A percentile compares a stretch with the other conserved stretches of the same genome.
These are phyloP conservation scores for Colletotrichum aenigma DNA, from an alignment of 2,329 filamentous ascomycete species.

Conservation along the genomic window DNA sequence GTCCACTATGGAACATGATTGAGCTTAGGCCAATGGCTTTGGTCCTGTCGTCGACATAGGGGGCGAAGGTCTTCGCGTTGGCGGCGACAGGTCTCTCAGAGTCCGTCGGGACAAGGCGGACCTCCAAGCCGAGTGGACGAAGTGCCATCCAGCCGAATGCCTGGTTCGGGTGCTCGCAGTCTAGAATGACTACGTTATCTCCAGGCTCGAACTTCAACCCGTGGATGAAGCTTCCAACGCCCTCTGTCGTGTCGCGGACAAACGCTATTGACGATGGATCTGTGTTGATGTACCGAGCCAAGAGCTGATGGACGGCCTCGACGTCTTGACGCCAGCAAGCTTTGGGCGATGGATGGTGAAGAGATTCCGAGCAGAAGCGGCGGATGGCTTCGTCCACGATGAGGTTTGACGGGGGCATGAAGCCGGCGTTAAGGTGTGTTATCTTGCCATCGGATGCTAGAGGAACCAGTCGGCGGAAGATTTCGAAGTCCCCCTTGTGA, in stretches of 20 bases:
- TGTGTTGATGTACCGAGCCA: slow-evolving; percentile 33
- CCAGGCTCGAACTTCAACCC: slow-evolving; percentile 26
- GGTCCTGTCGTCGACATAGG: slow-evolving; percentile 32
- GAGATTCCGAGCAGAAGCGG: slow-evolving; percentile 27
- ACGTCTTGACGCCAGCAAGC: background rate
- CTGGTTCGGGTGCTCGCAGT: slow-evolving; percentile 36
- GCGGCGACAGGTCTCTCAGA: slow-evolving; percentile 9
- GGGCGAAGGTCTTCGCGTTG: slow-evolving; percentile 27
- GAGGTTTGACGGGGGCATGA: slow-evolving; percentile 33
- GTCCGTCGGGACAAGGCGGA: slow-evolving; percentile 27
- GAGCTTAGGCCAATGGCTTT: slow-evolving; percentile 34
- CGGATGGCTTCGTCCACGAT: slow-evolving; percentile 32
- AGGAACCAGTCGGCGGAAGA: slow-evolving; percentile 25
- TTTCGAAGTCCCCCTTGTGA: slow-evolving; percentile 13
- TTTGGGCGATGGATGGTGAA: slow-evolving; percentile 27
- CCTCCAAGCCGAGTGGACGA: slow-evolving; percentile 28
- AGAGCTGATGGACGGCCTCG: background rate
- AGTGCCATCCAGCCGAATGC: slow-evolving; percentile 33
- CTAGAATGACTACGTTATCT: slow-evolving; percentile 35
- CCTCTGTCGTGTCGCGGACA: slow-evolving; percentile 37
- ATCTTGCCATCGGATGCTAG: slow-evolving; percentile 16
- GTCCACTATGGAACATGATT: slow-evolving; percentile 36
- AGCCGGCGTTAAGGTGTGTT: slow-evolving; percentile 33
- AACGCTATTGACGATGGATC: slow-evolving; percentile 27
- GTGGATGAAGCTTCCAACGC: slow-evolving; percentile 29